phyloP scores from a whole-genome alignment of 257 asterid genomes.

The Haberlea rhodopensis region DNA sequence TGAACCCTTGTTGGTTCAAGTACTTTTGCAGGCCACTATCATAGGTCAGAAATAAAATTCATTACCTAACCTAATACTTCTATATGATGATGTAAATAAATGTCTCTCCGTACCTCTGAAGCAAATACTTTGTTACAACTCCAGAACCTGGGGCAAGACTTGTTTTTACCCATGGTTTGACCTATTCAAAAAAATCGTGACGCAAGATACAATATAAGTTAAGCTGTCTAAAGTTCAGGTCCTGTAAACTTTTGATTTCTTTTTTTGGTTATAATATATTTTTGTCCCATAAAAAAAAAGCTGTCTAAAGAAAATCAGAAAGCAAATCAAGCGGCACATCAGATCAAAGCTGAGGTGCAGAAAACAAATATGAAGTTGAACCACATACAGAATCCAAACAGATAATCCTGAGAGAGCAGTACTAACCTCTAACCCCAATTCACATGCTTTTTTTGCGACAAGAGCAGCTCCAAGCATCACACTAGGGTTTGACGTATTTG shows the following conservation, averaged over 20 bases:
- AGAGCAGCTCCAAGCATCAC: constrained; percentile 99
- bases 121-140: constrained; percentile 82
- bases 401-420: constrained; percentile 1
- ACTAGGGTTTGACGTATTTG: constrained; percentile 96
- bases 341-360: neutral
- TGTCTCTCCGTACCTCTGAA: constrained; percentile 51
- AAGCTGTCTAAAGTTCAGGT: no score
- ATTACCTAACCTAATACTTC: neutral
- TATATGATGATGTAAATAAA: constrained; percentile 1
- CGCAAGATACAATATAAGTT: constrained; percentile 16
- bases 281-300: neutral
- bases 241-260: no score
- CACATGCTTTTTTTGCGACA: constrained; percentile 92
- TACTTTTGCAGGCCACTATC: constrained; percentile 79
- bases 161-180: constrained; percentile 94
- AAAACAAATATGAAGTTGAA: neutral
- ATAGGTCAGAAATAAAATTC: constrained; percentile 23
- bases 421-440: constrained; percentile 85
- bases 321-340: constrained; percentile 3
- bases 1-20: constrained; percentile 86
- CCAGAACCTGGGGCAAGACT: constrained; percentile 99
- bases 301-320: constrained; percentile 1
- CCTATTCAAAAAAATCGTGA: constrained; percentile 44
- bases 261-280: no score
- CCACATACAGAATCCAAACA: neutral